phyloP scores from a whole-genome alignment of 2,329 filamentous ascomycete species.

The Penicillium sp. region DNA sequence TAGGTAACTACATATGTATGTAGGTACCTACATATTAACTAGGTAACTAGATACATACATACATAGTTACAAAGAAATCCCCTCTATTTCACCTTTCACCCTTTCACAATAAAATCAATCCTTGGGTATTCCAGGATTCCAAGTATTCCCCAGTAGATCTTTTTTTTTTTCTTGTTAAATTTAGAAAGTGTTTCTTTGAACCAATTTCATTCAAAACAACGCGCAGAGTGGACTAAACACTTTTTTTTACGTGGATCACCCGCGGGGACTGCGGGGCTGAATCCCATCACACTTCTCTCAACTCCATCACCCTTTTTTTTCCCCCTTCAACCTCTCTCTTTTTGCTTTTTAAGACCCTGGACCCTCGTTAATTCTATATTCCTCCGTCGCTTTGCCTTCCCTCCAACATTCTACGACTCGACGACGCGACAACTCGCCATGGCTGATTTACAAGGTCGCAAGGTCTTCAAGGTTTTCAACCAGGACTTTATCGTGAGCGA shows the following conservation, averaged over 20 bases:
- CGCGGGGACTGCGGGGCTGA: conserved; percentile 29
- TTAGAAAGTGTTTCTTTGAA: background rate
- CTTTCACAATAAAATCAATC: background rate
- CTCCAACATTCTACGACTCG: conserved; percentile 1
- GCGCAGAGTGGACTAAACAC: background rate
- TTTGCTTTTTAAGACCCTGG: background rate
- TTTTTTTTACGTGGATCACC: conserved; percentile 15
- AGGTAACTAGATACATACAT: too few species aligned
- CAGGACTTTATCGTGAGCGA: conserved; percentile 99
- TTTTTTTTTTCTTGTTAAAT: background rate
- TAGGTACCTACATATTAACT: too few species aligned
- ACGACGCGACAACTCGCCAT: conserved; percentile 40
- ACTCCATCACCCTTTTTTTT: conserved; percentile 12
- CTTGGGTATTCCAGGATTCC: background rate
- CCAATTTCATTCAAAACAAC: background rate
- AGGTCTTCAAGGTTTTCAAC: conserved; percentile 99
- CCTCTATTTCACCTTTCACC: background rate
- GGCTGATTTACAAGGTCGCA: conserved; percentile 68
- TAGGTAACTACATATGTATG: too few species aligned
- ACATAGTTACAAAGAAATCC: conserved; percentile 3
- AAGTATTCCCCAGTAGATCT: background rate
- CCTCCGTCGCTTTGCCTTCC: conserved; percentile 1
- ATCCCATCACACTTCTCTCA: conserved; percentile 22
- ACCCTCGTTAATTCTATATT: conserved; percentile 2
- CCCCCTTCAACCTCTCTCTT: conserved; percentile 12